Percentiles rank a stretch among this genome's conserved stretches.
phyloP scores from a whole-genome alignment of 306 rosid genomes.

The Potentilla sterilis region DNA sequence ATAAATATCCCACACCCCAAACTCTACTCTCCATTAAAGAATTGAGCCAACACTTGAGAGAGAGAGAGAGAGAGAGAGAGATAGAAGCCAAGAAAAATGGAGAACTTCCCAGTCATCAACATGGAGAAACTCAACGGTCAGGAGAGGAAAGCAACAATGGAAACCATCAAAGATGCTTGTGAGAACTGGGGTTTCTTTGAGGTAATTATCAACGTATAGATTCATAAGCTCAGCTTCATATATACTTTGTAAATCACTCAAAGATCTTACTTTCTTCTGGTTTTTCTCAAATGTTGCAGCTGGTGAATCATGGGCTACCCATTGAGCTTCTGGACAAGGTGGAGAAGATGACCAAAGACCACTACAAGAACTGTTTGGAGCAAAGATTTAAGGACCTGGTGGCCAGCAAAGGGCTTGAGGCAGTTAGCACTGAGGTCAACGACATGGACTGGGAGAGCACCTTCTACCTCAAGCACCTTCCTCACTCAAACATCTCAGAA shows the following conservation, averaged over 20 bases:
- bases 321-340: constrained; percentile 66
- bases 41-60: constrained; percentile 13
- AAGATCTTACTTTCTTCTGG: not conserved
- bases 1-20: constrained; percentile 37
- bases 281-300: constrained; percentile 33
- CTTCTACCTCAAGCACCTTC: constrained; percentile 70
- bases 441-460: constrained; percentile 93
- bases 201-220: constrained; percentile 34
- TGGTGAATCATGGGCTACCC: constrained; percentile 66
- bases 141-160: constrained; percentile 55
- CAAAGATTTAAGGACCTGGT: constrained; percentile 59
- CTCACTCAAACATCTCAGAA: constrained; percentile 61
- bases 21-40: constrained; percentile 10
- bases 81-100: constrained; percentile 38
- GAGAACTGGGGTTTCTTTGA: constrained; percentile 98
- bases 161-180: constrained; percentile 78
- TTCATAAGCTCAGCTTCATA: not conserved
- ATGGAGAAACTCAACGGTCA: constrained; percentile 66
- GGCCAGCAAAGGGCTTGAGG: constrained; percentile 57
- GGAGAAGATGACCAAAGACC: constrained; percentile 76
- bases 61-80: constrained; percentile 9
- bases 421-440: constrained; percentile 56
- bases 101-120: constrained; percentile 71
- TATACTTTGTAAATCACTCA: not conserved
- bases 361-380: constrained; percentile 72